A percentile compares a stretch with the other conserved stretches of the same genome.
These are phyloP conservation scores for Canavalia gladiata DNA, from an alignment of 306 rosid species.

Conservation along the genomic window DNA sequence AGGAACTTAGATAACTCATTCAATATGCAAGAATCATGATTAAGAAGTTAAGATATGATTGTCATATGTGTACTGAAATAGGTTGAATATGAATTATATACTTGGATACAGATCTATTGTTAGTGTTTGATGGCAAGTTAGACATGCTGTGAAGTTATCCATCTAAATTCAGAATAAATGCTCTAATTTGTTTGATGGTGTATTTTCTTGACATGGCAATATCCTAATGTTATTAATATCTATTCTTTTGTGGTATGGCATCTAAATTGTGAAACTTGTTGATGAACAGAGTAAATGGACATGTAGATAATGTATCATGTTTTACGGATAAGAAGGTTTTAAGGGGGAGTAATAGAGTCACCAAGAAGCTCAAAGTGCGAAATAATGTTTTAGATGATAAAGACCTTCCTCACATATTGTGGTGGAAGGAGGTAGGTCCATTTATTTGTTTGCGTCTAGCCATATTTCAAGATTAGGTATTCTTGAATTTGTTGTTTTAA, in stretches of 20 bases:
- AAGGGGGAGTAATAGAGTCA: slow-evolving; percentile 60
- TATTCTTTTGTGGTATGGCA: slow-evolving; percentile 21
- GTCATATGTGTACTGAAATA: slow-evolving; percentile 7
- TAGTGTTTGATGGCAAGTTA: slow-evolving; percentile 23
- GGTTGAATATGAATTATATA: neutral
- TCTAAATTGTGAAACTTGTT: slow-evolving; percentile 41
- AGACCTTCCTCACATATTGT: slow-evolving; percentile 73
- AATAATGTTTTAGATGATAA: slow-evolving; percentile 68
- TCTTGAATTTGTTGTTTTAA: slow-evolving; percentile 32
- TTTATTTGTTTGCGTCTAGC: slow-evolving; percentile 8
- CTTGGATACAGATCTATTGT: neutral
- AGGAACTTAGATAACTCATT: slow-evolving; percentile 4
- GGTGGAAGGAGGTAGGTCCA: slow-evolving; percentile 89
- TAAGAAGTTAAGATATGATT: slow-evolving; percentile 24
- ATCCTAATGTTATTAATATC: slow-evolving; percentile 36
- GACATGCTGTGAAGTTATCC: slow-evolving; percentile 16
- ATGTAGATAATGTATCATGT: slow-evolving; percentile 50
- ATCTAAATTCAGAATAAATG: slow-evolving; percentile 25
- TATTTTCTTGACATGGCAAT: slow-evolving; percentile 33
- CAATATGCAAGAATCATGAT: slow-evolving; percentile 33
- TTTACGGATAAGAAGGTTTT: slow-evolving; percentile 60
- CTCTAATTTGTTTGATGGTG: neutral
- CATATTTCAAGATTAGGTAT: slow-evolving; percentile 23
- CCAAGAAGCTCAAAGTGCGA: slow-evolving; percentile 62
- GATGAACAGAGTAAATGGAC: slow-evolving; percentile 50